These are phyloP conservation scores for Melaleuca alternifolia DNA, from an alignment of 345 rosid genomes.

Conservation along the genomic window DNA sequence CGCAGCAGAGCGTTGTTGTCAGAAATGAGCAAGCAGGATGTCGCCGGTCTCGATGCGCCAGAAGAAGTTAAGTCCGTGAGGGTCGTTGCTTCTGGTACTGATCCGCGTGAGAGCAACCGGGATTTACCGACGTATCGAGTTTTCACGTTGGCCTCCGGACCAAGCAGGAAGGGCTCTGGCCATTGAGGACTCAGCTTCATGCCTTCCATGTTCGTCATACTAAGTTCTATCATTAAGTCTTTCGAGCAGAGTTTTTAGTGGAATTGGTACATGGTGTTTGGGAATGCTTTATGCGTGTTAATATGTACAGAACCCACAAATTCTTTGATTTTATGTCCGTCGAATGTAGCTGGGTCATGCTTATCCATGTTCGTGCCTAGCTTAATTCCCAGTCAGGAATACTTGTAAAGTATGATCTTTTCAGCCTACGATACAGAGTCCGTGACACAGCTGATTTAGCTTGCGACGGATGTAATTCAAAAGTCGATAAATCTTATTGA, in stretches of 20 bases:
- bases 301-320: background rate
- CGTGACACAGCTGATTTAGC: too few relatives aligned
- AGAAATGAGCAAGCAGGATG: background rate
- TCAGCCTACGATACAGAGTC: background rate
- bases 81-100: background rate
- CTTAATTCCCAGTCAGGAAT: background rate
- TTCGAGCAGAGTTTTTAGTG: background rate
- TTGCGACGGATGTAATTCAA: too few relatives aligned
- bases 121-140: conserved; percentile 5
- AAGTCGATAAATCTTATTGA: background rate
- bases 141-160: conserved; percentile 52
- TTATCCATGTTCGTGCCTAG: background rate
- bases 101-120: background rate
- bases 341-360: background rate
- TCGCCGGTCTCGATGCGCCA: background rate
- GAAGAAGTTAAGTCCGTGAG: background rate
- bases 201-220: background rate
- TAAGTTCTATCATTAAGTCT: too few relatives aligned
- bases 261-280: background rate
- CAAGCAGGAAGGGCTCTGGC: conserved; percentile 77
- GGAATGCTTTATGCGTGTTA: background rate
- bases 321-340: conserved; percentile 1
- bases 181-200: conserved; percentile 15
- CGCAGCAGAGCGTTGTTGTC: background rate
- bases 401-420: background rate